Conservation (phyloP, 1,139 yeast genomes). For the Zygosaccharomyces sapae region DNA sequence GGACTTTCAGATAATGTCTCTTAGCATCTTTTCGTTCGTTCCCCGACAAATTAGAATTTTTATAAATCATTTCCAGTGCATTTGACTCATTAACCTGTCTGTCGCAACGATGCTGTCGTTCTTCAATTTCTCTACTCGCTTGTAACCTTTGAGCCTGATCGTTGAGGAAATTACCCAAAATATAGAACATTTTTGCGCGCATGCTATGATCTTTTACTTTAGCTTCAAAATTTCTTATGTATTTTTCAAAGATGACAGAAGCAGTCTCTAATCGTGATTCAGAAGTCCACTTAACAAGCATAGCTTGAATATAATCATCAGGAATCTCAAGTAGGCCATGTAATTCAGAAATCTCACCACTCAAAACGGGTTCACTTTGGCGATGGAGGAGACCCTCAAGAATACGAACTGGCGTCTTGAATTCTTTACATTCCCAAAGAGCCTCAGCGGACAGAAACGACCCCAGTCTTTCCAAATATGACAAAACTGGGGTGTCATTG, state of each 20-base stretch:
- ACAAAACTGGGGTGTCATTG: not conserved
- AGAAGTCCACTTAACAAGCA: constrained; percentile 68
- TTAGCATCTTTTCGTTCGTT: constrained; percentile 50
- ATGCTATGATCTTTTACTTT: constrained; percentile 23
- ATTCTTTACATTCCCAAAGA: constrained; percentile 25
- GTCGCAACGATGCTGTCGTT: constrained; percentile 40
- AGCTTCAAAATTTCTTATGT: constrained; percentile 47
- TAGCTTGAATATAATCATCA: constrained; percentile 42
- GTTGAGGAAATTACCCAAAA: constrained; percentile 74
- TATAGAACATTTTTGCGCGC: constrained; percentile 48
- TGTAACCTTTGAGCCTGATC: constrained; percentile 50
- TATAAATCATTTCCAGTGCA: constrained; percentile 46
- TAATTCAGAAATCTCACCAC: constrained; percentile 22
- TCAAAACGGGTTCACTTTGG: constrained; percentile 3
- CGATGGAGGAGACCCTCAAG: constrained; percentile 15
- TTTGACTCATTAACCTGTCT: constrained; percentile 45
- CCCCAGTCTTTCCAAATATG: constrained; percentile 5
- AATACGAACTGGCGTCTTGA: constrained; percentile 23
- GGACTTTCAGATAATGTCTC: constrained; percentile 47
- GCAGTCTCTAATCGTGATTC: constrained; percentile 67
- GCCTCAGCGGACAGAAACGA: constrained; percentile 20
- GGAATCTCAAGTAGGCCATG: constrained; percentile 31
- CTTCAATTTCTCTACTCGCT: constrained; percentile 45
- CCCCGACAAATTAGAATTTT: constrained; percentile 40
- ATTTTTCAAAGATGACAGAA: constrained; percentile 50